phyloP scores from a whole-genome alignment of 2,329 filamentous ascomycete species.

The Cryphonectria nitschkei region DNA sequence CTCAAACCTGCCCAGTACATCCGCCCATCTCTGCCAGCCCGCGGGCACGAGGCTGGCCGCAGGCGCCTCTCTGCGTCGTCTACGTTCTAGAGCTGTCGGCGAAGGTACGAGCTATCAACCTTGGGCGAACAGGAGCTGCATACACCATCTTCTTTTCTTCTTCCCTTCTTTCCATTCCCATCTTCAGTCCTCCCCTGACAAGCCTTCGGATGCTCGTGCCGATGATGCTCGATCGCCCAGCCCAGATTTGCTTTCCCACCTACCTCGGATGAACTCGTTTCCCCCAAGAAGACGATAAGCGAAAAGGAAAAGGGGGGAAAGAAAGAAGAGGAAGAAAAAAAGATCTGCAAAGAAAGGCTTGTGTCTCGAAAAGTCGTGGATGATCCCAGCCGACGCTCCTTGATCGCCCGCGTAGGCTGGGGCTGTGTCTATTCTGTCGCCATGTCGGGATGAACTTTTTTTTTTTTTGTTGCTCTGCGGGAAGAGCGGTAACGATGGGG shows the following conservation, averaged over 20 bases:
- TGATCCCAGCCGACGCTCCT: background rate
- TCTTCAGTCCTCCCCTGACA: background rate
- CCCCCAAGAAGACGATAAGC: background rate
- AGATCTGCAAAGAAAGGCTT: background rate
- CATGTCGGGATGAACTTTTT: background rate
- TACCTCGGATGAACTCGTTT: background rate
- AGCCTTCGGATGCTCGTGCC: background rate
- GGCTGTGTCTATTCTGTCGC: background rate
- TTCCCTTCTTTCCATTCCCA: too few species aligned
- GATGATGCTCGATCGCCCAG: background rate
- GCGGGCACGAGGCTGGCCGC: background rate
- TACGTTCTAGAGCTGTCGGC: background rate
- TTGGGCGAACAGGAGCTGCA: too few species aligned
- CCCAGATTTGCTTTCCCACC: background rate
- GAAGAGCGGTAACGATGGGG: too few species aligned
- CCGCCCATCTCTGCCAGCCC: background rate
- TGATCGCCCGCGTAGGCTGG: background rate
- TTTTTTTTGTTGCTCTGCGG: background rate
- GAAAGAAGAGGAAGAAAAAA: background rate
- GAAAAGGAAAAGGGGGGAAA: too few species aligned
- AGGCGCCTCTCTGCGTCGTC: background rate
- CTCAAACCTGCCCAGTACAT: background rate
- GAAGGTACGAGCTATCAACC: background rate
- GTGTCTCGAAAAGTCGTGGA: background rate
- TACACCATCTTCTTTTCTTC: background rate